A percentile compares a stretch with the other conserved stretches of the same genome.
These are phyloP conservation scores for Diaporthe sp. DNA, from an alignment of 2,329 filamentous ascomycete species.

Conservation along the genomic window DNA sequence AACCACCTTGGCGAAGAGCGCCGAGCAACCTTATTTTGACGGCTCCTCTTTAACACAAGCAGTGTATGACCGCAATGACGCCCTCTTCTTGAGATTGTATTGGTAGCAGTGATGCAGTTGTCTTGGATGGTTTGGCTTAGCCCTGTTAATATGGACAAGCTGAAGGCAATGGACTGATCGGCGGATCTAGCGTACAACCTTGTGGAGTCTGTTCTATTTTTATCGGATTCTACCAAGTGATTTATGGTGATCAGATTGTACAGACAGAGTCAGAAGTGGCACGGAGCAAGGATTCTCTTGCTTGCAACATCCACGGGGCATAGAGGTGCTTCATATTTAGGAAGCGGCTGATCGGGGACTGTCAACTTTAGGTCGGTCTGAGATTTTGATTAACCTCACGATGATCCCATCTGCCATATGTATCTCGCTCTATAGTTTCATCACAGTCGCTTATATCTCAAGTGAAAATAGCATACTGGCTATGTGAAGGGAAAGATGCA, in stretches of 20 bases:
- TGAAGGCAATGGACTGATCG: background rate
- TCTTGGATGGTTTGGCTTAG: background rate
- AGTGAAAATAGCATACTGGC: background rate
- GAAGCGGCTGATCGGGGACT: too few relatives aligned
- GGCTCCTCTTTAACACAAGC: background rate
- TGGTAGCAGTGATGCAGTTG: background rate
- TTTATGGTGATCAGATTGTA: background rate
- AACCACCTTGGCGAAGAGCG: constrained; percentile 4
- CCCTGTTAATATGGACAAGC: background rate
- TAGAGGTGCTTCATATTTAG: too few relatives aligned
- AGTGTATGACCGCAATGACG: background rate
- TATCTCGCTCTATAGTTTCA: fast-evolving
- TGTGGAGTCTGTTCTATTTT: background rate
- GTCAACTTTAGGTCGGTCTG: background rate
- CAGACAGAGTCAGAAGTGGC: background rate
- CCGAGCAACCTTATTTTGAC: constrained; percentile 9
- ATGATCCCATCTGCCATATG: background rate
- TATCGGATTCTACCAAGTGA: background rate
- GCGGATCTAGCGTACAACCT: background rate
- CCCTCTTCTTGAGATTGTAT: too few relatives aligned
- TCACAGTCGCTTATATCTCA: background rate
- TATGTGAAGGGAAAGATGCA: background rate
- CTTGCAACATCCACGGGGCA: too few relatives aligned
- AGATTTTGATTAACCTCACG: too few relatives aligned
- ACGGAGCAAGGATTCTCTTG: too few relatives aligned